Evolutionary conservation across 2,329 filamentous ascomycete species (phyloP).

Genomic region (Sarocladiaceae sp.): DNA sequence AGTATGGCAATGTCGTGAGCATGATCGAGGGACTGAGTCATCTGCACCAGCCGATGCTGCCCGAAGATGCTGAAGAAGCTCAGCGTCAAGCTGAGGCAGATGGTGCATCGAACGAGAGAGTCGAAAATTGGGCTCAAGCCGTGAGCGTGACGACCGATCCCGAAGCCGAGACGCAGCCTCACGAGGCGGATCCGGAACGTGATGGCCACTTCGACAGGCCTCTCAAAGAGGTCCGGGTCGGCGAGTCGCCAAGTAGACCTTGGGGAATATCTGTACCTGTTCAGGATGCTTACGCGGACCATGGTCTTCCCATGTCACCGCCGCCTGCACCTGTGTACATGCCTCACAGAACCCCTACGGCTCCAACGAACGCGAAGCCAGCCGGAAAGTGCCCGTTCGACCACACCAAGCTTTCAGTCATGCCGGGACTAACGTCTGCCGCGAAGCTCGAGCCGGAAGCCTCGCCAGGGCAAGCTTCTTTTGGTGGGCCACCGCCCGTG

Average conservation of each 20-base stretch:
- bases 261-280: conserved; percentile 85
- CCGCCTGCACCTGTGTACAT: conserved; percentile 52
- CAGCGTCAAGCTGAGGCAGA: conserved; percentile 38
- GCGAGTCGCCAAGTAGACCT: conserved; percentile 85
- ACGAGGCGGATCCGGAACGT: conserved; percentile 45
- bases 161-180: conserved; percentile 29
- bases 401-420: conserved; percentile 36
- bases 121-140: conserved; percentile 79
- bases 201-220: conserved; percentile 75
- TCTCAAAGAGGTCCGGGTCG: conserved; percentile 83
- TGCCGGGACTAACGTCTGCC: conserved; percentile 20
- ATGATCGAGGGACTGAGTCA: conserved; percentile 90
- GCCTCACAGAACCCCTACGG: conserved; percentile 28
- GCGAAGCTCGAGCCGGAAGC: conserved; percentile 13
- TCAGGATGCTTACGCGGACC: conserved; percentile 17
- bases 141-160: conserved; percentile 51
- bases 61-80: conserved; percentile 45
- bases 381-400: conserved; percentile 54
- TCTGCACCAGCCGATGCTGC: conserved; percentile 83
- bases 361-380: conserved; percentile 18
- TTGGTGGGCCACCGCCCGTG: conserved; percentile 18
- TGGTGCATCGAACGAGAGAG: conserved; percentile 58
- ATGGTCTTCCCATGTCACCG: conserved; percentile 43
- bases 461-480: conserved; percentile 6
- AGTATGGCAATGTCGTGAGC: conserved; percentile 84